These are phyloP conservation scores for Candida taoyuanica DNA, from an alignment of 805 yeast genomes.

Conservation along the genomic window DNA sequence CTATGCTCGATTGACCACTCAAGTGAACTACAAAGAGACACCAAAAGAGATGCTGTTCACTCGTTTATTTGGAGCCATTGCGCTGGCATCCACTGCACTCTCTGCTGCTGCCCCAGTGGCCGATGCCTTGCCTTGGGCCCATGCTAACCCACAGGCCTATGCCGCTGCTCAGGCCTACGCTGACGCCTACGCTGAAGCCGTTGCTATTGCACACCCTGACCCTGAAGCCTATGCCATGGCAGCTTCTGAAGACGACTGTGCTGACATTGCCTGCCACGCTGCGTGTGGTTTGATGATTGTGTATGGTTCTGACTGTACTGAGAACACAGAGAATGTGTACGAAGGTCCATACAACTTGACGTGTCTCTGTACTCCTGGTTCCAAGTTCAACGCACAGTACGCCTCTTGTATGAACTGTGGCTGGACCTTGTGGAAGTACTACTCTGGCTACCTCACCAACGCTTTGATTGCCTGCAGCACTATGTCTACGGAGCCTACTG, in stretches of 20 bases:
- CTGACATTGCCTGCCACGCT: constrained; percentile 28
- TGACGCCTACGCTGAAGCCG: constrained; percentile 12
- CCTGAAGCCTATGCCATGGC: constrained; percentile 27
- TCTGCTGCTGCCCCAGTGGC: constrained; percentile 4
- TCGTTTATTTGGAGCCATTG: not conserved
- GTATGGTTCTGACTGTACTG: constrained; percentile 27
- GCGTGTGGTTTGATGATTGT: constrained; percentile 29
- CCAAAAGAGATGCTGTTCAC: constrained; percentile 1
- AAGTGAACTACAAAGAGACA: not conserved
- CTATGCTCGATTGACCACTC: not conserved
- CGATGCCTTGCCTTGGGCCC: constrained; percentile 10
- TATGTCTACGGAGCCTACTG: constrained; percentile 28
- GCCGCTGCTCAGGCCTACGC: constrained; percentile 15
- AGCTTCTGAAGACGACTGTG: constrained; percentile 24
- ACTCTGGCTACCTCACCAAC: constrained; percentile 23
- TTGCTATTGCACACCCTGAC: constrained; percentile 15
- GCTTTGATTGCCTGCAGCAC: constrained; percentile 26
- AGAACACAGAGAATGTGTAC: constrained; percentile 4
- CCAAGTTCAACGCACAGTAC: constrained; percentile 23
- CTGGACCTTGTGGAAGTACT: constrained; percentile 33
- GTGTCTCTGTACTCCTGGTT: constrained; percentile 13
- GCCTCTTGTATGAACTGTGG: constrained; percentile 32
- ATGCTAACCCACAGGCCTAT: constrained; percentile 7
- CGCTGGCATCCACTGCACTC: constrained; percentile 3
- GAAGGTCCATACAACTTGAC: constrained; percentile 11